These are phyloP conservation scores for Amyloporia xantha DNA, from an alignment of 768 basidiomycete species.

Conservation along the genomic window DNA sequence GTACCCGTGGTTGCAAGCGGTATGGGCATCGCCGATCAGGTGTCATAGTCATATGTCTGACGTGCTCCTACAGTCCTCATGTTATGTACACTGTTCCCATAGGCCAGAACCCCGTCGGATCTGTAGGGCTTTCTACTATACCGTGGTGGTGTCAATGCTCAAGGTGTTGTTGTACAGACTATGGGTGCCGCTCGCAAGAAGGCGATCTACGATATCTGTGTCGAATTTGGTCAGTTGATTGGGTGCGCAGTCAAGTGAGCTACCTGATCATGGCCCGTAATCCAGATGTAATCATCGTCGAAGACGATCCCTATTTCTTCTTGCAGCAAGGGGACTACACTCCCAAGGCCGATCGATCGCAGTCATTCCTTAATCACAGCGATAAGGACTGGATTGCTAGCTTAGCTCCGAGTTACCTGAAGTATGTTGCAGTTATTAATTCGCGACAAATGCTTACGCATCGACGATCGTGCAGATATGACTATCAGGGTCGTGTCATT, in stretches of 20 bases:
- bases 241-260: too few species aligned
- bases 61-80: conserved; percentile 51
- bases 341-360: conserved; percentile 32
- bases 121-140: conserved; percentile 33
- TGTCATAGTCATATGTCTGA: too few species aligned
- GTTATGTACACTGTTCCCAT: conserved; percentile 72
- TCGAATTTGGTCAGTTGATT: conserved; percentile 60
- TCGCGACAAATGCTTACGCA: not conserved
- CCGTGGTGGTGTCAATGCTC: not conserved
- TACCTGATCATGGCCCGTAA: too few species aligned
- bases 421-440: conserved; percentile 25
- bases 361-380: conserved; percentile 24
- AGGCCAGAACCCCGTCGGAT: conserved; percentile 82
- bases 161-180: conserved; percentile 32
- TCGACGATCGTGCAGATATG: conserved; percentile 36
- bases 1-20: conserved; percentile 48
- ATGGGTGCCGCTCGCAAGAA: conserved; percentile 61
- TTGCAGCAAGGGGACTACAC: conserved; percentile 56
- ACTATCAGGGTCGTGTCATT: conserved; percentile 79
- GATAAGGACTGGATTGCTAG: conserved; percentile 42
- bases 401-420: conserved; percentile 58
- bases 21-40: too few species aligned
- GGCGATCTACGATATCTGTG: conserved; percentile 75
- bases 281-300: conserved; percentile 67
- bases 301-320: conserved; percentile 83